These are phyloP conservation scores for Fusarium vanettenii DNA, from an alignment of 2,329 filamentous ascomycete species.

Conservation along the genomic window DNA sequence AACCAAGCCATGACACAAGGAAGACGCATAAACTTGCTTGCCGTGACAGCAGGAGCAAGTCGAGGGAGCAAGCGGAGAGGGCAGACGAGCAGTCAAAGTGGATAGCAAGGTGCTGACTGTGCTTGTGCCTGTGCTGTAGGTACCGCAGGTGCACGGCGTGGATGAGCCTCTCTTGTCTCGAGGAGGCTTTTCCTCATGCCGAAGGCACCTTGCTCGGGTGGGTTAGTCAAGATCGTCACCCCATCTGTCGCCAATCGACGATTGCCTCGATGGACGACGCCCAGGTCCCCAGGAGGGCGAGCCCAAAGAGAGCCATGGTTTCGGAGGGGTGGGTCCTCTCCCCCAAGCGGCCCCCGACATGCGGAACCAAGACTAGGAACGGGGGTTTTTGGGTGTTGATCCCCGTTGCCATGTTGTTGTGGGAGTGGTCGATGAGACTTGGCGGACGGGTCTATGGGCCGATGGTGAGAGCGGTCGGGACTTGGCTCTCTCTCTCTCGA, in stretches of 20 bases:
- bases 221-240: slow-evolving; percentile 36
- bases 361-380: slow-evolving; percentile 27
- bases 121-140: slow-evolving; percentile 28
- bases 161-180: slow-evolving; percentile 16
- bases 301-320: slow-evolving; percentile 28
- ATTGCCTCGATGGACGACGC: slow-evolving; percentile 31
- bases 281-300: slow-evolving; percentile 9
- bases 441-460: slow-evolving; percentile 40
- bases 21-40: slow-evolving; percentile 36
- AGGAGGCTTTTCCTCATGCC: slow-evolving; percentile 23
- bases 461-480: slow-evolving; percentile 30
- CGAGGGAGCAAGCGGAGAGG: slow-evolving; percentile 12
- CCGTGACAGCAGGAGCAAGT: slow-evolving; percentile 18
- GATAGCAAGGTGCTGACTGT: slow-evolving; percentile 2
- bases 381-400: slow-evolving; percentile 24
- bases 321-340: slow-evolving; percentile 31
- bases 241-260: slow-evolving; percentile 42
- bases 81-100: neutral
- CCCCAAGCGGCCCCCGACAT: neutral
- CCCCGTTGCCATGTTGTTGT: slow-evolving; percentile 29
- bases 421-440: slow-evolving; percentile 30
- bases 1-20: slow-evolving; percentile 28
- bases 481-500: slow-evolving; percentile 11
- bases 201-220: slow-evolving; percentile 33
- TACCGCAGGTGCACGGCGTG: slow-evolving; percentile 18